Percentiles rank a stretch among this genome's conserved stretches.
These are phyloP conservation scores for Botrytis medusae DNA, from an alignment of 2,329 filamentous ascomycete genomes.

Conservation along the genomic window DNA sequence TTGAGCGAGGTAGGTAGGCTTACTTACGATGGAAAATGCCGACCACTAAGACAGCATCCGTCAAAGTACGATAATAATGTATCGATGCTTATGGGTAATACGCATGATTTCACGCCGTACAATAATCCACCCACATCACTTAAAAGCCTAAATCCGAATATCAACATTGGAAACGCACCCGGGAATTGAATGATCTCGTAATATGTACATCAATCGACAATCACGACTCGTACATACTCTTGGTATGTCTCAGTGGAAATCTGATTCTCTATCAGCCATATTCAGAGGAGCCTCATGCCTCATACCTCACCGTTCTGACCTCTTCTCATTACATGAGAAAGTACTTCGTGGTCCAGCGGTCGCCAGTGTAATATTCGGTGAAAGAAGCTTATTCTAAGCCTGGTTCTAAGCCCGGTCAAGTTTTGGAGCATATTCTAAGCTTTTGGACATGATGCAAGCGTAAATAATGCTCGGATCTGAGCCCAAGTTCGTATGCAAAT, in stretches of 20 bases:
- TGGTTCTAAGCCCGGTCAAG: not conserved
- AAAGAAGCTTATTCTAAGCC: not conserved
- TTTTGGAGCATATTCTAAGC: not conserved
- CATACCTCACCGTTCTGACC: not conserved
- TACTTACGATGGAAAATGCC: not conserved
- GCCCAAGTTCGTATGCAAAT: not conserved
- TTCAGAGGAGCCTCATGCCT: not conserved
- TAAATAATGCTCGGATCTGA: not conserved
- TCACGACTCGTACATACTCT: not conserved
- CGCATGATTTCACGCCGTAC: not conserved
- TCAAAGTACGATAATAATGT: not conserved
- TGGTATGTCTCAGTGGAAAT: slow-evolving; percentile 1
- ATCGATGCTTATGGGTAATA: not conserved
- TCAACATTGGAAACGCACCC: not conserved
- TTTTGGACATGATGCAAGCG: not conserved
- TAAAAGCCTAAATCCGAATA: not conserved
- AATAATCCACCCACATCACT: not conserved
- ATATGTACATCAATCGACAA: not conserved
- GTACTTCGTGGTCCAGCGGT: not conserved
- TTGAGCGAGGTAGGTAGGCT: not conserved
- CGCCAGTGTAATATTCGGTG: not conserved
- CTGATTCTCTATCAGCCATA: not conserved
- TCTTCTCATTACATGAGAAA: not conserved
- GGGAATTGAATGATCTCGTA: not conserved
- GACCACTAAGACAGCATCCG: not conserved